Evolutionary conservation across 108 stramenopile genomes (phyloP), one percentile per base, ranked within the genome.

Genomic region (Nitzschia sp.): DNA sequence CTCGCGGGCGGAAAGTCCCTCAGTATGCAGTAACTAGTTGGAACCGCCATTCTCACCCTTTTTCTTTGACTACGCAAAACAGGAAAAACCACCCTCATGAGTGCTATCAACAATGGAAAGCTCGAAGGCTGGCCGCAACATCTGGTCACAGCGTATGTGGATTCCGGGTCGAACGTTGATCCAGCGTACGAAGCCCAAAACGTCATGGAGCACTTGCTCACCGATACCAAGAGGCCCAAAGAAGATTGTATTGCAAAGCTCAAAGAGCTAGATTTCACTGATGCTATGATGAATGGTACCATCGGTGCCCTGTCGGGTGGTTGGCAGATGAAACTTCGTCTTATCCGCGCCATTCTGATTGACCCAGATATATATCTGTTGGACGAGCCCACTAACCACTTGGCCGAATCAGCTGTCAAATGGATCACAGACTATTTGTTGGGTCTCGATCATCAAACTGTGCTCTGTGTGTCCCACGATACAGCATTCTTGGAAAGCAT

Each of bases 111-210:
- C 68, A 96, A 89, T 76, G 98, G 97, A 8, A 97, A 97, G 59
- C 73, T 99, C 6, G 98, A 99, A 58, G 98, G 98, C 33, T 98
- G 98, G 95, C 98, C 98, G 13, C 72, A 84, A 23, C 85, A 94
- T 54, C 72, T 99, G 17, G 64, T 59, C 28, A 97, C 98, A 3
- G 89, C 96, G 36, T 99, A 97, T 72, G 97, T 98, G 56, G 97
- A 99, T 73, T 89, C 91, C 24, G 92, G 92, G 38, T 77, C 77
- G 34, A 94, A 96, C 68, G 98, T 98, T 24, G 98, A 98, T 71
- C 95, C 89, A 3, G 91, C 75, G 38, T 82, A 92, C 66, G 94
- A 96, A 69, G 82, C 86, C 6, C 89, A 82, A 65, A 68, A 75
- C 48, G 90, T 93, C 58, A 65, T 91, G 46, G 30, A 74, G 2